Evolutionary conservation across 176 grass and related monocot species (phyloP).

Genomic region (Metroxylon sagu): DNA sequence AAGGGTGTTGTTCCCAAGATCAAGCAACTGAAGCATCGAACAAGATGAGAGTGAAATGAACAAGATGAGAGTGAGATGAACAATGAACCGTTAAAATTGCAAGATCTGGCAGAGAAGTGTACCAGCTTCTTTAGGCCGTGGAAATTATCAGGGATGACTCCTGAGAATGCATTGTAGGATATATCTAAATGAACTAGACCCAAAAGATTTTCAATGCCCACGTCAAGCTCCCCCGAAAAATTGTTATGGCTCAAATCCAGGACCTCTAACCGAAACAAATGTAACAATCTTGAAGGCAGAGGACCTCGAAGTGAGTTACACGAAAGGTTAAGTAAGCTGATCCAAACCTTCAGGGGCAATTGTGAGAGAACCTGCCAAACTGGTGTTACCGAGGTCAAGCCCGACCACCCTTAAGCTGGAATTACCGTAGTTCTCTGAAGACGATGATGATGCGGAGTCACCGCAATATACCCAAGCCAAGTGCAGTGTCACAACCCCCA

Average conservation of each 20-base stretch:
- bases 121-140: background rate
- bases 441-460: too few relatives aligned
- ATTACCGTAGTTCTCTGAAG: too few relatives aligned
- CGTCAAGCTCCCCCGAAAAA: background rate
- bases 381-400: too few relatives aligned
- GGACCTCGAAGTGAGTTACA: background rate
- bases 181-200: background rate
- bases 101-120: background rate
- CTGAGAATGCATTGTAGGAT: background rate
- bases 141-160: background rate
- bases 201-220: background rate
- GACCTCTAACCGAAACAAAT: background rate
- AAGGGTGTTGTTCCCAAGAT: conserved; percentile 1
- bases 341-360: background rate
- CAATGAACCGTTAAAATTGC: background rate
- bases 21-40: background rate
- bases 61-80: too few relatives aligned
- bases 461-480: too few relatives aligned
- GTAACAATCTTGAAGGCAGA: background rate
- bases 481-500: too few relatives aligned
- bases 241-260: background rate
- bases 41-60: background rate
- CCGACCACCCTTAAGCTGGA: too few relatives aligned
- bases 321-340: background rate
- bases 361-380: too few relatives aligned